Percentiles rank a stretch among this genome's conserved stretches.
Conservation (phyloP, 768 basidiomycete genomes). For the Stropharia rugosoannulata region DNA sequence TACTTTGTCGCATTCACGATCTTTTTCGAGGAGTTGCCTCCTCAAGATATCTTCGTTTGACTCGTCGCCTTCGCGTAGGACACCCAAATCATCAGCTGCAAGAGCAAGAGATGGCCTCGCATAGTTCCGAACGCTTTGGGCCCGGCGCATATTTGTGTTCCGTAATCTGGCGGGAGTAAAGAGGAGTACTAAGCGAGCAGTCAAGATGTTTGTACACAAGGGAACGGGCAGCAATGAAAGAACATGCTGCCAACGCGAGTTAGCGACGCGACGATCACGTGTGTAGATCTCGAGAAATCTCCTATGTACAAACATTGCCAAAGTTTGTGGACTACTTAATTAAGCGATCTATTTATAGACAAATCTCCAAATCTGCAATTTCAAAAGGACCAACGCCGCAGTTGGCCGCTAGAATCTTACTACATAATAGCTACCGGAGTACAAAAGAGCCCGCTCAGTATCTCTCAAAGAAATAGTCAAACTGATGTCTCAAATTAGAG, state of each 20-base stretch:
- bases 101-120: slow-evolving; percentile 49
- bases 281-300: background rate
- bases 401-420: too few relatives aligned
- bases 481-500: too few relatives aligned
- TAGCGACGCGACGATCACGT: slow-evolving; percentile 19
- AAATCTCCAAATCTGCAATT: too few relatives aligned
- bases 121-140: slow-evolving; percentile 62
- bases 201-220: background rate
- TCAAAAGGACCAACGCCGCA: too few relatives aligned
- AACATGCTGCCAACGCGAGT: slow-evolving; percentile 21
- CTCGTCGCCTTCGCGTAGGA: slow-evolving; percentile 60
- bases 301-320: background rate
- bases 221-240: background rate
- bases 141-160: slow-evolving; percentile 48
- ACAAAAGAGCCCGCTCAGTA: too few relatives aligned
- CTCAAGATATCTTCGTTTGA: slow-evolving; percentile 60
- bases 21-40: slow-evolving; percentile 63
- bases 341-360: background rate
- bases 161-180: background rate
- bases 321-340: background rate
- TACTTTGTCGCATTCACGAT: slow-evolving; percentile 72
- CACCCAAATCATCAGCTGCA: slow-evolving; percentile 56
- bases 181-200: background rate
- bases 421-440: too few relatives aligned
- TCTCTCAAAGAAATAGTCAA: too few relatives aligned